phyloP scores from a whole-genome alignment of 1,284 basidiomycete species.

The Pulchroboletus neoregius region DNA sequence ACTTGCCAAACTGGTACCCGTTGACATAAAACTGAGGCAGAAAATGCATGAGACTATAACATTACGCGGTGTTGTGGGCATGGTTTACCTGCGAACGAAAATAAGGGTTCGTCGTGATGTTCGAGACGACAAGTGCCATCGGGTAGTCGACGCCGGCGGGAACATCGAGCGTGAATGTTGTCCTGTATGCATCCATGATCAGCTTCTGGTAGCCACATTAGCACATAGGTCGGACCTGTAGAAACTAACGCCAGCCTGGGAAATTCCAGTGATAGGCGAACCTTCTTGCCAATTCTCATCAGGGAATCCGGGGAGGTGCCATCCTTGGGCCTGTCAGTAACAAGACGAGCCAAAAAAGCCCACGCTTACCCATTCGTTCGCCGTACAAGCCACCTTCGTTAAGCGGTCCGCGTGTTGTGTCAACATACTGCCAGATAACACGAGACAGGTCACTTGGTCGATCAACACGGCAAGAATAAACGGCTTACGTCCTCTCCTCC shows the following conservation, averaged over 20 bases:
- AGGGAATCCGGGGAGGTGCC: slow-evolving; percentile 52
- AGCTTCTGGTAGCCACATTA: neutral
- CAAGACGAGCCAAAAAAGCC: neutral
- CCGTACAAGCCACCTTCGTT: slow-evolving; percentile 49
- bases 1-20: slow-evolving; percentile 31
- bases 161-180: slow-evolving; percentile 42
- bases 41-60: neutral
- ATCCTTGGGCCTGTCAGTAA: slow-evolving; percentile 23
- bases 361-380: slow-evolving; percentile 40
- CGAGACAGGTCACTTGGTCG: neutral
- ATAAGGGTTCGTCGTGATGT: slow-evolving; percentile 38
- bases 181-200: slow-evolving; percentile 28
- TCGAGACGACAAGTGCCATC: slow-evolving; percentile 38
- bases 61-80: neutral
- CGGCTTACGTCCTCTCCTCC: slow-evolving; percentile 43
- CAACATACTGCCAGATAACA: slow-evolving; percentile 23
- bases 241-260: slow-evolving; percentile 43
- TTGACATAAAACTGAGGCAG: slow-evolving; percentile 26
- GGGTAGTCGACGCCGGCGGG: slow-evolving; percentile 47
- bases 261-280: slow-evolving; percentile 39
- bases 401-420: slow-evolving; percentile 42
- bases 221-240: slow-evolving; percentile 19
- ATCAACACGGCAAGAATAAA: neutral
- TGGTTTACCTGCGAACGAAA: slow-evolving; percentile 36
- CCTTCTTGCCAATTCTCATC: slow-evolving; percentile 41